A percentile compares a stretch with the other conserved stretches of the same genome.
phyloP scores from a whole-genome alignment of 768 basidiomycete genomes.

The Chlorophyllum brunneum region DNA sequence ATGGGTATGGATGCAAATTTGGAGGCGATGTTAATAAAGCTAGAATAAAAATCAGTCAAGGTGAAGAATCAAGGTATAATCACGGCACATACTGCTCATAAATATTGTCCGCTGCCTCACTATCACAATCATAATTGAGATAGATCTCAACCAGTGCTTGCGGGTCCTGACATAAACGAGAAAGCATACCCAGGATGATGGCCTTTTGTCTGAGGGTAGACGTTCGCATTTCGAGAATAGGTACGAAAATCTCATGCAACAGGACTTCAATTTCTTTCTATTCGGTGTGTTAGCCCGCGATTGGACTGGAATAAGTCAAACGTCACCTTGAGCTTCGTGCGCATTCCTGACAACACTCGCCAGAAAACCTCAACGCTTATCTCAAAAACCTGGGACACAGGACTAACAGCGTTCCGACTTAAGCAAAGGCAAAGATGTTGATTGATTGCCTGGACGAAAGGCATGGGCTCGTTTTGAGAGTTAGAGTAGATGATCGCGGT shows the following conservation, averaged over 20 bases:
- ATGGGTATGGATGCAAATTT: constrained; percentile 73
- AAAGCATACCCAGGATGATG: constrained; percentile 84
- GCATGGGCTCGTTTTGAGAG: constrained; percentile 81
- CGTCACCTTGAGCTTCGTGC: constrained; percentile 90
- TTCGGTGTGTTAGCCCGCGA: constrained; percentile 14
- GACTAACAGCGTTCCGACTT: constrained; percentile 92
- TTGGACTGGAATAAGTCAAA: background rate
- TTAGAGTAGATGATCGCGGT: constrained; percentile 89
- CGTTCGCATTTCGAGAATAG: constrained; percentile 96
- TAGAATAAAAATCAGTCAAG: constrained; percentile 24
- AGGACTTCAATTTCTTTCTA: constrained; percentile 99
- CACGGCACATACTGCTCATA: constrained; percentile 87
- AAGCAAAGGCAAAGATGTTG: constrained; percentile 93
- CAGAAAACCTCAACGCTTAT: constrained; percentile 98
- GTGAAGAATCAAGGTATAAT: background rate
- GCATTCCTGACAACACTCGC: constrained; percentile 90
- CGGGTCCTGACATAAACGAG: constrained; percentile 88
- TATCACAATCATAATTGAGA: constrained; percentile 98
- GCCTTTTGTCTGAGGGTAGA: constrained; percentile 95
- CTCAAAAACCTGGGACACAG: constrained; percentile 96
- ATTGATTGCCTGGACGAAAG: constrained; percentile 90
- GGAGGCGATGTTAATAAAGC: constrained; percentile 93
- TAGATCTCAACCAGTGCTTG: constrained; percentile 98
- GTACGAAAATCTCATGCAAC: constrained; percentile 98
- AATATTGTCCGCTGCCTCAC: constrained; percentile 91